Conservation (phyloP, 495 filamentous ascomycete genomes). For the Xylaria venustula region DNA sequence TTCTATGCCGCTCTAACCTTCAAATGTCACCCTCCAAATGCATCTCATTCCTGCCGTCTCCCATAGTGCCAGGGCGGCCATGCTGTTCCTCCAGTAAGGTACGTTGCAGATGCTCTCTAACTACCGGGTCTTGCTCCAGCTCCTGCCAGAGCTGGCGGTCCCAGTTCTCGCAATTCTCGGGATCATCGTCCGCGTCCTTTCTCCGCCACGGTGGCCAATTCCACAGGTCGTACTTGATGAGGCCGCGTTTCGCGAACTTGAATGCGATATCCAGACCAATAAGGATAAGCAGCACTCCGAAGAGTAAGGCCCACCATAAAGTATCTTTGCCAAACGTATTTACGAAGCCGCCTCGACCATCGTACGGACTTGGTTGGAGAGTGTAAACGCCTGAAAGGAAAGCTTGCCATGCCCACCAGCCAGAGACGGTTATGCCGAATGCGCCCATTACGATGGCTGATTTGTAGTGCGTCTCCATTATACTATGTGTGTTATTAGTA, state of each 20-base stretch:
- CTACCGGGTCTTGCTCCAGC: conserved; percentile 38
- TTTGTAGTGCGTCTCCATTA: conserved; percentile 80
- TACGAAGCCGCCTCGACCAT: conserved; percentile 66
- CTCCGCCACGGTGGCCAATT: conserved; percentile 28
- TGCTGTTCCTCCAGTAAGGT: not conserved
- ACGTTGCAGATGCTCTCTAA: conserved; percentile 17
- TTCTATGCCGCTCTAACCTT: not conserved
- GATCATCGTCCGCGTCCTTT: conserved; percentile 12
- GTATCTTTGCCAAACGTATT: conserved; percentile 65
- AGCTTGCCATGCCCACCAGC: conserved; percentile 67
- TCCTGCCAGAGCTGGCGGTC: conserved; percentile 48
- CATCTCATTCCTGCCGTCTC: not conserved
- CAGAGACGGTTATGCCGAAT: conserved; percentile 56
- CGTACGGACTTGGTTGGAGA: conserved; percentile 62
- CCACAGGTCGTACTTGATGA: conserved; percentile 38
- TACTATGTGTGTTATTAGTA: conserved; percentile 28
- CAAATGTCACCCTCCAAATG: not conserved
- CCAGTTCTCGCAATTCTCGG: conserved; percentile 39
- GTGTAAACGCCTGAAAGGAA: conserved; percentile 67
- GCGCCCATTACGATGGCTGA: conserved; percentile 60
- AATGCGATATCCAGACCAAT: conserved; percentile 33
- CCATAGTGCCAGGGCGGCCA: not conserved
- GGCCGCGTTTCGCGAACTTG: conserved; percentile 32
- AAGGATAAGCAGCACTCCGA: conserved; percentile 39
- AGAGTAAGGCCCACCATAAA: conserved; percentile 73